Evolutionary conservation across 352 stramenopile genomes (phyloP).

Genomic region (Phytophthora hibernalis): DNA sequence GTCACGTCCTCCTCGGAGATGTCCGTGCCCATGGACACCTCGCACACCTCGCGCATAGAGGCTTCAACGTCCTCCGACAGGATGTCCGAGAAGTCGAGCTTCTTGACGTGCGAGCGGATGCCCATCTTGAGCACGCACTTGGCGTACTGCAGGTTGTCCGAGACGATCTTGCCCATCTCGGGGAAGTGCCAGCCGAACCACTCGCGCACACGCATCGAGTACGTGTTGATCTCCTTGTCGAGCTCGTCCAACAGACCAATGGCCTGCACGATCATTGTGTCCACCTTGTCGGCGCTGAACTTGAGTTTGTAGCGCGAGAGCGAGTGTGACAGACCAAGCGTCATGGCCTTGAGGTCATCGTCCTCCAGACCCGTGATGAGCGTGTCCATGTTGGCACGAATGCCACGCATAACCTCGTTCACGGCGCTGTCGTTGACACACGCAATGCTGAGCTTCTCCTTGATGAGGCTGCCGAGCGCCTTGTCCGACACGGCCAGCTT

Average conservation of each 20-base stretch:
- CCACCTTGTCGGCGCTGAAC: slow-evolving; percentile 99
- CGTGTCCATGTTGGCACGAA: slow-evolving; percentile 96
- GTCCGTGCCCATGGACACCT: slow-evolving; percentile 99
- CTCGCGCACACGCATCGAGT: slow-evolving; percentile 99
- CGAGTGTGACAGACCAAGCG: slow-evolving; percentile 98
- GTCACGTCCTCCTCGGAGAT: slow-evolving; percentile 98
- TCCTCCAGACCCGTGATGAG: slow-evolving; percentile 93
- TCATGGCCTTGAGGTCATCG: slow-evolving; percentile 96
- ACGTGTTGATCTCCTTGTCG: slow-evolving; percentile 99
- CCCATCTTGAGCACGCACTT: slow-evolving; percentile 98
- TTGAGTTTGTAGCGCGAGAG: slow-evolving; percentile 99
- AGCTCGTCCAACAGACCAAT: slow-evolving; percentile 99
- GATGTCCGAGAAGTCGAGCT: slow-evolving; percentile 93
- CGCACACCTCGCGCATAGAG: slow-evolving; percentile 97
- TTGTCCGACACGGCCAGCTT: slow-evolving; percentile 98
- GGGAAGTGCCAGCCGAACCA: slow-evolving; percentile 99
- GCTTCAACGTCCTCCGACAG: slow-evolving; percentile 92
- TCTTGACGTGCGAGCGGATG: slow-evolving; percentile 92
- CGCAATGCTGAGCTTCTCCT: slow-evolving; percentile 97
- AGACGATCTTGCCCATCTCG: slow-evolving; percentile 98
- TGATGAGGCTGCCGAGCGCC: slow-evolving; percentile 96
- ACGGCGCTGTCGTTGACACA: slow-evolving; percentile 93
- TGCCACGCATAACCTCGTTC: slow-evolving; percentile 97
- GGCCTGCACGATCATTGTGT: slow-evolving; percentile 99
- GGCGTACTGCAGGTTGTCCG: slow-evolving; percentile 99